Conservation (phyloP, 305 asterid genomes). For the Caryopteris hybrid region DNA sequence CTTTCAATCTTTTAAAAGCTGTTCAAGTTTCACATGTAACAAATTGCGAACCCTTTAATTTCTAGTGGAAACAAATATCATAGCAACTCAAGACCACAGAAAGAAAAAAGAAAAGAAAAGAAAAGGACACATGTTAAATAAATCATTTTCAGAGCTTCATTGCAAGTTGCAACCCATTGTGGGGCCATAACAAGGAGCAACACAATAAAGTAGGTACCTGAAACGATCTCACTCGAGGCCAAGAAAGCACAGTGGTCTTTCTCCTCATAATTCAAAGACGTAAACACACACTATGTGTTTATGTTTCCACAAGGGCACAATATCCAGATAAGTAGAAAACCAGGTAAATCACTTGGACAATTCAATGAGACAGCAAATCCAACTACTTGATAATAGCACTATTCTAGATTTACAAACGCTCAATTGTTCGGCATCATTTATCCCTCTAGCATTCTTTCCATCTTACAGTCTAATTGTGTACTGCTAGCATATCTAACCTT, state of each 20-base stretch:
- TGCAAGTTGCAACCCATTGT: background rate
- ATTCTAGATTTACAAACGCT: background rate
- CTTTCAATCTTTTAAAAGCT: background rate
- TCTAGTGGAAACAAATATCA: background rate
- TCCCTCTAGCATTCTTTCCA: background rate
- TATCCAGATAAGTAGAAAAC: background rate
- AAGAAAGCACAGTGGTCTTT: background rate
- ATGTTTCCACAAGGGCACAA: background rate
- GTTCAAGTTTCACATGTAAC: slow-evolving; percentile 1
- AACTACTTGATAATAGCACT: slow-evolving; percentile 6
- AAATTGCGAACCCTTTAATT: background rate
- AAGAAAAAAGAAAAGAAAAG: background rate
- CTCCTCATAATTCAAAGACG: background rate
- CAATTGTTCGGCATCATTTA: background rate
- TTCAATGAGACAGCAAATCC: slow-evolving; percentile 1
- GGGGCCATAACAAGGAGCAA: background rate
- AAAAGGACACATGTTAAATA: background rate
- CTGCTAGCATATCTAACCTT: slow-evolving; percentile 1
- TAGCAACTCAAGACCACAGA: background rate
- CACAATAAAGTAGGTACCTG: background rate
- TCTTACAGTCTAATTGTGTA: background rate
- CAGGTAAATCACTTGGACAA: background rate
- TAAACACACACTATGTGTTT: background rate
- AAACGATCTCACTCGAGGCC: background rate
- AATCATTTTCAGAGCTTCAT: background rate